Evolutionary conservation across 768 basidiomycete species (phyloP).

Genomic region (Mycena amicta): DNA sequence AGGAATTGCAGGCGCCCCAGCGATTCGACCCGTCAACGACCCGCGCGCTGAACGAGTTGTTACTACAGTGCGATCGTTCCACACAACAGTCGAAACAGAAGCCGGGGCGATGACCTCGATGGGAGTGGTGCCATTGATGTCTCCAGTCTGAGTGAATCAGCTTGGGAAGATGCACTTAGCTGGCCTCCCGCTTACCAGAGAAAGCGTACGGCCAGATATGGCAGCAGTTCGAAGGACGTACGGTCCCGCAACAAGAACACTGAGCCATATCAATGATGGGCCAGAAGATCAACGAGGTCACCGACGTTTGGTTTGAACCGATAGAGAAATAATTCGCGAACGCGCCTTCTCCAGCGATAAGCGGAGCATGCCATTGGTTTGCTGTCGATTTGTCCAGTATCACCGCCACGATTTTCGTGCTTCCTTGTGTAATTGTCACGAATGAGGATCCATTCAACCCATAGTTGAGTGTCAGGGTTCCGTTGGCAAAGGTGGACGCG

Average conservation of each 20-base stretch:
- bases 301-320: slow-evolving; percentile 47
- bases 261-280: slow-evolving; percentile 14
- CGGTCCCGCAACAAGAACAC: slow-evolving; percentile 53
- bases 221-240: slow-evolving; percentile 55
- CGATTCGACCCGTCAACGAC: slow-evolving; percentile 32
- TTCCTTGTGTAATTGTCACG: slow-evolving; percentile 34
- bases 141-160: slow-evolving; percentile 51
- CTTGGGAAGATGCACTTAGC: too few relatives aligned
- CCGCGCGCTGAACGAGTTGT: slow-evolving; percentile 32
- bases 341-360: slow-evolving; percentile 36
- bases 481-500: slow-evolving; percentile 36
- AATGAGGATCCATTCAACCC: slow-evolving; percentile 36
- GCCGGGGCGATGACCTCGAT: slow-evolving; percentile 47
- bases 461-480: slow-evolving; percentile 44
- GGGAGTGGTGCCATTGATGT: slow-evolving; percentile 50
- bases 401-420: slow-evolving; percentile 32
- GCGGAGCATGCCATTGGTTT: slow-evolving; percentile 51
- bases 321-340: slow-evolving; percentile 49
- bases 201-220: slow-evolving; percentile 38
- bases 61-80: slow-evolving; percentile 40
- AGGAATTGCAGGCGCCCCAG: slow-evolving; percentile 18
- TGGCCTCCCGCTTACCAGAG: slow-evolving; percentile 36
- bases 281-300: background rate
- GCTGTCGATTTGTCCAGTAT: slow-evolving; percentile 52
- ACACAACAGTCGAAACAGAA: slow-evolving; percentile 36